Base-by-base conservation (phyloP, 177 flowering plant species). In the Vitis hybrid region DNA sequence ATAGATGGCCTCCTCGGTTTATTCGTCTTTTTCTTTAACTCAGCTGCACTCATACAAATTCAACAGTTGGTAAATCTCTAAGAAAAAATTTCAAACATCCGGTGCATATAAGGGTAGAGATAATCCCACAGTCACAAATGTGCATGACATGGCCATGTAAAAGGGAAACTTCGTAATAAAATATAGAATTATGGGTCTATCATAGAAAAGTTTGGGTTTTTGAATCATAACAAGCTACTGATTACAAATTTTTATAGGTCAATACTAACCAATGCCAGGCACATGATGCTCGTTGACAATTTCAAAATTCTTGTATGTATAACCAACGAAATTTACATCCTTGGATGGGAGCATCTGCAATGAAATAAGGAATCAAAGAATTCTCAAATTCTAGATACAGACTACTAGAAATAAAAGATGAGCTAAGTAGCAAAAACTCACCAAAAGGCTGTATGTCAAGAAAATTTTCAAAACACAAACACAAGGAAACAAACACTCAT, bases 1-100 rank as follows among this genome's bases (percentile, higher is more conserved):
- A 87, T 76, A 11, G 89, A 82, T 50, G 90, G 90, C 65, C 86
- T 74, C 75, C 82, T 87, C 13, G 87, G 75, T 70, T 79, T 81
- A 19, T 24, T 80, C 31, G 57, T 75, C 82, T 84, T 87, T 61
- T 85, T 85, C 86, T 74, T 87, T 77, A 87, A 63, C 59, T 87
- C 90, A n/a, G 84, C 90, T 85, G 83, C 71, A 74, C n/a, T 12
- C 47, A 47, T 54, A 17, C 38, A 17, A 10, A 56, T 22, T 38
- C 47, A 38, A 38, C 47, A 38, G 47, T 38, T 8, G 1, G 47
- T 38, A 5, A 38, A 38, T 38, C 47, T 38, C 47, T 38, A 5
- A 5, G 9, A 8, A 38, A 38, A 38, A 38, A 5, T 5, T 38
- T 38, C 47, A 38, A 38, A 38, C 47, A 38, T 38, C 47, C 2